Evolutionary conservation across 768 basidiomycete species (phyloP).

Genomic region (Russula sp.): DNA sequence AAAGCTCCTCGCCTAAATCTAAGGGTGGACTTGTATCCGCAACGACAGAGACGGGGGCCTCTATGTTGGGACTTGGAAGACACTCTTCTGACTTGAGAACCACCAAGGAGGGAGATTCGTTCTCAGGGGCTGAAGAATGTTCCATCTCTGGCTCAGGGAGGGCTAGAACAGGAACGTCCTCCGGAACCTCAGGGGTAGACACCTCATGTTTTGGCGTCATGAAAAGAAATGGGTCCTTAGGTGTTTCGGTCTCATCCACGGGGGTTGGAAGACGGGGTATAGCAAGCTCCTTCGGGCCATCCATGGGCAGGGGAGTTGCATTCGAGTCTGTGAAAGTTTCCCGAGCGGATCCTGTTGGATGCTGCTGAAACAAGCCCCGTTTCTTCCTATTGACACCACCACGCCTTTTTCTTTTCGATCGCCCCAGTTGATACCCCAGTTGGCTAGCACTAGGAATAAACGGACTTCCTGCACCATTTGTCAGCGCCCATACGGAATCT

Average conservation of each 20-base stretch:
- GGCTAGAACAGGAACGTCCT: neutral
- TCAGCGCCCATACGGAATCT: neutral
- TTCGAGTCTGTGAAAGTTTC: constrained; percentile 2
- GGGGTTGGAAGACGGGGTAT: neutral
- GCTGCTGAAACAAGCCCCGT: constrained; percentile 2
- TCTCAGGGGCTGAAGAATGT: neutral
- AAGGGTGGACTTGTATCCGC: neutral
- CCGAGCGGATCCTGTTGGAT: neutral
- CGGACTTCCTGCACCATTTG: neutral
- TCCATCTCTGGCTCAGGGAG: neutral
- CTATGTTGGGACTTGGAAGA: neutral
- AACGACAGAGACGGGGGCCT: neutral
- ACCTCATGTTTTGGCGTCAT: neutral
- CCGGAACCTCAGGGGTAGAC: neutral
- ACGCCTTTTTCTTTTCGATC: constrained; percentile 15
- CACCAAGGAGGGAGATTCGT: neutral
- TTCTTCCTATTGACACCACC: constrained; percentile 21
- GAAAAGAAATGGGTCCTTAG: neutral
- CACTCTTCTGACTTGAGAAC: neutral
- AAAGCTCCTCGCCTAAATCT: neutral
- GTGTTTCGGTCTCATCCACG: neutral
- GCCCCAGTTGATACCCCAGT: constrained; percentile 4
- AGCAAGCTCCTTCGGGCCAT: constrained; percentile 1
- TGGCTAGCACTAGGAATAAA: constrained; percentile 1
- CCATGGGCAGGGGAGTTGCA: neutral